Evolutionary conservation across 345 rosid genomes (phyloP).

Genomic region (Eucalyptus cloeziana): DNA sequence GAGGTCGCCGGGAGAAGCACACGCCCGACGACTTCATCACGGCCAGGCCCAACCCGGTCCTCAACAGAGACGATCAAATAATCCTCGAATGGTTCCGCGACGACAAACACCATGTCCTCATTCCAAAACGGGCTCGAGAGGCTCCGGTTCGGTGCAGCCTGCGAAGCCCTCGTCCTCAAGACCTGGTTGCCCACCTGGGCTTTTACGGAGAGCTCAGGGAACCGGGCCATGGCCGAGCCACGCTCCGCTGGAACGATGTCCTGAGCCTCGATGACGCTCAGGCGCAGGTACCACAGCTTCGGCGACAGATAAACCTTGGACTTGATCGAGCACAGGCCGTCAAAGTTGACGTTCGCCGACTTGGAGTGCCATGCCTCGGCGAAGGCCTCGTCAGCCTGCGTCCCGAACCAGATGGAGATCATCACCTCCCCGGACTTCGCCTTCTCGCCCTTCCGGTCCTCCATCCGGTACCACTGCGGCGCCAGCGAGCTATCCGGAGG

Average conservation of each 20-base stretch:
- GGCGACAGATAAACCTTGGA: constrained; percentile 71
- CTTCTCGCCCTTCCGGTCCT: constrained; percentile 36
- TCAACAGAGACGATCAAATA: constrained; percentile 35
- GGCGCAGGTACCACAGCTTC: constrained; percentile 62
- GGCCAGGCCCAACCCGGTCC: constrained; percentile 37
- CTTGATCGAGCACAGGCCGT: constrained; percentile 44
- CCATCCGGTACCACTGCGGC: constrained; percentile 68
- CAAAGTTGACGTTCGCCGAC: constrained; percentile 53
- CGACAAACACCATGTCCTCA: constrained; percentile 63
- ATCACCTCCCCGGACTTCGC: constrained; percentile 40
- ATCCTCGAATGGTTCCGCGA: constrained; percentile 70
- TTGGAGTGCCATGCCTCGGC: constrained; percentile 72
- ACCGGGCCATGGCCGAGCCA: constrained; percentile 25
- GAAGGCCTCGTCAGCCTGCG: constrained; percentile 73
- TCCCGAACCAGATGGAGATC: constrained; percentile 72
- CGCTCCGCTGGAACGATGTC: constrained; percentile 41
- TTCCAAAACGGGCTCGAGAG: constrained; percentile 59
- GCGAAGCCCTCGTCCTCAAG: constrained; percentile 29
- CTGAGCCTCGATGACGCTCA: constrained; percentile 60
- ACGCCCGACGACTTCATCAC: constrained; percentile 45
- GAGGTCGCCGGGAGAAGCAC: constrained; percentile 28
- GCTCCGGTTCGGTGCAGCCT: constrained; percentile 23
- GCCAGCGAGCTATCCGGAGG: constrained; percentile 77
- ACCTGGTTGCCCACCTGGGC: constrained; percentile 59
- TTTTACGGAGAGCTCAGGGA: constrained; percentile 41